A percentile compares a stretch with the other conserved stretches of the same genome.
Evolutionary conservation across 805 yeast species (phyloP).

Genomic region (Yamadazyma sp.): DNA sequence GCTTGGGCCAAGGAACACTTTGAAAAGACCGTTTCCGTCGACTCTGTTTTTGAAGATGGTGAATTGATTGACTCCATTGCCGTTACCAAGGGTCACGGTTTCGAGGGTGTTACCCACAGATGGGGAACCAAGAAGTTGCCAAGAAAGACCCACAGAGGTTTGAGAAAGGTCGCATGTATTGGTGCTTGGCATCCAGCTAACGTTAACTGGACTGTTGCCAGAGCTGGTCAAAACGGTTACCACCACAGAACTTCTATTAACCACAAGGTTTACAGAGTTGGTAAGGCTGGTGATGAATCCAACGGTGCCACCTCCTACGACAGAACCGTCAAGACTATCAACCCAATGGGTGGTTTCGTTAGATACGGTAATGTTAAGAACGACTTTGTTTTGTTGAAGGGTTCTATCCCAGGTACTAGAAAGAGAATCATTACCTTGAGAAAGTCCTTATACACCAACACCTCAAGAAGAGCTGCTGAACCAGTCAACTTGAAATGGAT

Average conservation of each 20-base stretch:
- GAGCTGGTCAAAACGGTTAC: constrained; percentile 99
- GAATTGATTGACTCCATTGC: constrained; percentile 98
- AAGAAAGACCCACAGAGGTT: constrained; percentile 99
- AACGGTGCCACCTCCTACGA: constrained; percentile 96
- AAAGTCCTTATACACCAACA: constrained; percentile 96
- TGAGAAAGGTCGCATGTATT: constrained; percentile 99
- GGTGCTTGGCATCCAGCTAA: constrained; percentile 99
- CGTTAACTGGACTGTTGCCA: constrained; percentile 99
- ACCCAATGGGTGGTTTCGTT: constrained; percentile 99
- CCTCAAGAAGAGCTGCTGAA: constrained; percentile 97
- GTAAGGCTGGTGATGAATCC: constrained; percentile 92
- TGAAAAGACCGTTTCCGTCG: constrained; percentile 96
- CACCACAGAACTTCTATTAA: constrained; percentile 99
- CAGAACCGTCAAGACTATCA: constrained; percentile 99
- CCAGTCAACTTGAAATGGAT: constrained; percentile 98
- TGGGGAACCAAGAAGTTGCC: constrained; percentile 99
- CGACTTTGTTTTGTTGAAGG: constrained; percentile 97
- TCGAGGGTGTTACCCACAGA: constrained; percentile 99
- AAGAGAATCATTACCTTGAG: constrained; percentile 99
- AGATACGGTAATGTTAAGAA: constrained; percentile 98
- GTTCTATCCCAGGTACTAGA: constrained; percentile 99
- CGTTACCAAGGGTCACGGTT: constrained; percentile 99
- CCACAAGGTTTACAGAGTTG: constrained; percentile 99
- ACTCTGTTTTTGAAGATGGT: constrained; percentile 96
- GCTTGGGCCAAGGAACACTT: constrained; percentile 98